Base-by-base conservation (phyloP, 345 rosid species). In the Dipteronia dyeriana region DNA sequence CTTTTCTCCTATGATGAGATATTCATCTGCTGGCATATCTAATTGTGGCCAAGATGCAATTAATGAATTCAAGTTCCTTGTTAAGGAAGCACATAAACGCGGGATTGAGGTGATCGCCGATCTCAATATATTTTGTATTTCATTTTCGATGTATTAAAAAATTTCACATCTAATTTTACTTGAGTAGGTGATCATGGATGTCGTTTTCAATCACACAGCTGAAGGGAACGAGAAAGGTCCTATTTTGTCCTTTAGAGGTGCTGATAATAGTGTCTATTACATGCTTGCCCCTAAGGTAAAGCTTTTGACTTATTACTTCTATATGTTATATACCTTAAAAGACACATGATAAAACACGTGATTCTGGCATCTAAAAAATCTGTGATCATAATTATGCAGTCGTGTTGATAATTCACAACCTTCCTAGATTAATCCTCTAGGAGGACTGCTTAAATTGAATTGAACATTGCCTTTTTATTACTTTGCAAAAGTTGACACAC, bases 221-320 rank as follows among this genome's bases (percentile, higher is more conserved):
- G 99, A 95, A 88, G 99, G 99, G 76, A 95, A 95, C 87, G 98
- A 91, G 80, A 87, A 88, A 85, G 99, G 99, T 20, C 98, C 94
- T 62, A 86, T 82, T 79, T 66, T 91, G 49, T 93, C 99, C 75
- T 95, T 95, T 76, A 93, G 94, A 84, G 99, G 99, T 80, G 87
- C 87, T 76, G 99, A 95, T 82, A 93, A 93, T 82, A 88, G 97
- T 79, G 90, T 90, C 78, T 95, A 95, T 84, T 95, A 95, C 88
- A 93, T 95, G 94, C 87, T 95, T 75, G 99, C 99, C 72, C 97
- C 98, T 66, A 93, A 93, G 99, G 99, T 93, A 88, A 74, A 73
- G 78, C 70, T 72, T 76, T 76, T 66, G 77, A 78, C 22, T 62
- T 23, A 47, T 64, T 54, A 9, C 67, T 60, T 31, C 19, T 65